Percentiles rank a stretch among this genome's conserved stretches.
These are phyloP conservation scores for Lanmaoa pseudosensibilis DNA, from an alignment of 768 basidiomycete genomes.

Conservation along the genomic window DNA sequence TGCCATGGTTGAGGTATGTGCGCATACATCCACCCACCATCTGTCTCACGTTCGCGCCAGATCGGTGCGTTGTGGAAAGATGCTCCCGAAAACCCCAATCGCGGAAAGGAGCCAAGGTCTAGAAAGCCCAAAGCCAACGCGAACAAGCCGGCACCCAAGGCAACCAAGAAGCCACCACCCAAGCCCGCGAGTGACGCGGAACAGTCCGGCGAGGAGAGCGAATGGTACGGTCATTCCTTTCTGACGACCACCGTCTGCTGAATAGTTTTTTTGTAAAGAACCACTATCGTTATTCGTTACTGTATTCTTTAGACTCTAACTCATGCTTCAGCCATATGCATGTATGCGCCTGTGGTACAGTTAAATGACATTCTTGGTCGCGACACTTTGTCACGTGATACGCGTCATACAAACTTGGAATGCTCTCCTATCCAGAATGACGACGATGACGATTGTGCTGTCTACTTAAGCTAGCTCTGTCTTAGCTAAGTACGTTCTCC, in stretches of 20 bases:
- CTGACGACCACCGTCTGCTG: neutral
- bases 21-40: conserved; percentile 5
- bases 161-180: conserved; percentile 12
- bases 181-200: conserved; percentile 25
- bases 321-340: neutral
- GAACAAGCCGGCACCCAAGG: conserved; percentile 4
- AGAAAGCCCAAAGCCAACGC: conserved; percentile 43
- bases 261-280: conserved; percentile 1
- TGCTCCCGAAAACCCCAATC: conserved; percentile 63
- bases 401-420: conserved; percentile 12
- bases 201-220: conserved; percentile 24
- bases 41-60: conserved; percentile 33
- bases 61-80: conserved; percentile 58
- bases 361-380: neutral
- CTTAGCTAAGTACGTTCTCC: neutral
- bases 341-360: conserved; percentile 11
- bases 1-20: conserved; percentile 47
- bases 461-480: neutral
- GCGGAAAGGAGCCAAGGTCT: conserved; percentile 51
- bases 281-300: conserved; percentile 6
- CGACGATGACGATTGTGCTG: conserved; percentile 4
- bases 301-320: conserved; percentile 15
- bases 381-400: conserved; percentile 14
- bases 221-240: conserved; percentile 11
- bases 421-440: conserved; percentile 20